A percentile compares a stretch with the other conserved stretches of the same genome.
phyloP scores from a whole-genome alignment of 306 rosid genomes.

The Parietaria judaica region DNA sequence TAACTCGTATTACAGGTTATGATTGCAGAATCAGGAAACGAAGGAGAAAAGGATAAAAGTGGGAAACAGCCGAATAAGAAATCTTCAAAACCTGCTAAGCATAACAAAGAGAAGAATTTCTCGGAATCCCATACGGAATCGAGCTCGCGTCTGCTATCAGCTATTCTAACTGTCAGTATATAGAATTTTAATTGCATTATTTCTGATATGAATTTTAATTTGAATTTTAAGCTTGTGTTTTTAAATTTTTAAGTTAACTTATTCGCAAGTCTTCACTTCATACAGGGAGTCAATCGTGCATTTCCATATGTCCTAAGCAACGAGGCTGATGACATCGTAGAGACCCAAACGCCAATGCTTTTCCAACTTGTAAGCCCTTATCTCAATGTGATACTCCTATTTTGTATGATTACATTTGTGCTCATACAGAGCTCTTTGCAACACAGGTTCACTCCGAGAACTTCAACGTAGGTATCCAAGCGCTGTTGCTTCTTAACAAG shows the following conservation, averaged over 20 bases:
- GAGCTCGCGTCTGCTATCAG: constrained; percentile 88
- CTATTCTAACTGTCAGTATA: constrained; percentile 59
- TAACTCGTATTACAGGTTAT: constrained; percentile 47
- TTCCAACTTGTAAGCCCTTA: constrained; percentile 62
- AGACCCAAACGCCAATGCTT: constrained; percentile 87
- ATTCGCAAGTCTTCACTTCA: constrained; percentile 10
- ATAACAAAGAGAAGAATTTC: constrained; percentile 21
- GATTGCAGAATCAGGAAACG: constrained; percentile 42
- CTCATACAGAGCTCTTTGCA: constrained; percentile 15
- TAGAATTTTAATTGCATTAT: neutral
- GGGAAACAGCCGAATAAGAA: constrained; percentile 28
- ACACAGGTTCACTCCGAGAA: constrained; percentile 89
- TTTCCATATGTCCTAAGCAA: constrained; percentile 80
- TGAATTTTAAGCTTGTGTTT: neutral
- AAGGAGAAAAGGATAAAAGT: constrained; percentile 36
- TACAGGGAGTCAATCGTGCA: constrained; percentile 92
- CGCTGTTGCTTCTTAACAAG: constrained; percentile 90
- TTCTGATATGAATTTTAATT: neutral
- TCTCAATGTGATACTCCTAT: constrained; percentile 4
- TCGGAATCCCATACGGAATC: constrained; percentile 58
- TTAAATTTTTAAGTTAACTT: neutral
- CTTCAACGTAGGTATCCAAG: constrained; percentile 91
- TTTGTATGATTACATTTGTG: constrained; percentile 1
- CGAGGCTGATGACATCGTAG: constrained; percentile 87
- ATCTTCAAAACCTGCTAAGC: constrained; percentile 20